These are phyloP conservation scores for Coffea humblotiana DNA, from an alignment of 305 asterid species.

Conservation along the genomic window DNA sequence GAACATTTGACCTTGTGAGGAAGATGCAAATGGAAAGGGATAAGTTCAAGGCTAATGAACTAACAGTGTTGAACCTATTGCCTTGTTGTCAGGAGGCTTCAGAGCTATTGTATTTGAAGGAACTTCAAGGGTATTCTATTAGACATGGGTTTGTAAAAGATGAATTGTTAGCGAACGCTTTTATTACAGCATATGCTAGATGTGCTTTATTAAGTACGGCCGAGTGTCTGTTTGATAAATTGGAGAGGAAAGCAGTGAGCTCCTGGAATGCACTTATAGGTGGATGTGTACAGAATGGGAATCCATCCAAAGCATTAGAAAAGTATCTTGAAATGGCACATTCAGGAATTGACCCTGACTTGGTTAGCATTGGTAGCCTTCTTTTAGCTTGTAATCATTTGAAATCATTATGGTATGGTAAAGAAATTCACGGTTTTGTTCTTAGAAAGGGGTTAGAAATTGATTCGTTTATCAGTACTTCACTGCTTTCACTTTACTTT, in stretches of 20 bases:
- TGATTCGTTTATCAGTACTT: constrained; percentile 21
- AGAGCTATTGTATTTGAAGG: constrained; percentile 29
- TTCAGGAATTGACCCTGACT: constrained; percentile 29
- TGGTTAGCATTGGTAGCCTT: constrained; percentile 28
- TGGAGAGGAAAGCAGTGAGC: constrained; percentile 26
- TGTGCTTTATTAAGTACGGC: constrained; percentile 27
- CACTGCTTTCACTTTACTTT: constrained; percentile 31
- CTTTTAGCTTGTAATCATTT: constrained; percentile 25
- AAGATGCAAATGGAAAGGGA: constrained; percentile 21
- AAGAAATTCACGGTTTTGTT: constrained; percentile 21
- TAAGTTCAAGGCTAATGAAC: constrained; percentile 21
- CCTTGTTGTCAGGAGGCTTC: constrained; percentile 25
- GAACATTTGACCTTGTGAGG: constrained; percentile 27
- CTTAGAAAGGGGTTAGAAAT: constrained; percentile 27
- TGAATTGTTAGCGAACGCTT: constrained; percentile 29
- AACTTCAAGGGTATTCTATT: constrained; percentile 31
- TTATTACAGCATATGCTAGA: constrained; percentile 31
- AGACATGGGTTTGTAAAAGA: constrained; percentile 24
- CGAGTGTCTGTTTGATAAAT: constrained; percentile 19
- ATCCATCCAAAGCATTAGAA: constrained; percentile 21
- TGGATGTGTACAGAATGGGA: constrained; percentile 23
- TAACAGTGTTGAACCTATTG: constrained; percentile 30
- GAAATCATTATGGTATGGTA: constrained; percentile 20
- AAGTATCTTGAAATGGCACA: constrained; percentile 20
- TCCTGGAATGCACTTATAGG: constrained; percentile 36